A percentile compares a stretch with the other conserved stretches of the same genome.
These are phyloP conservation scores for Saccharomyces hybrid DNA, from an alignment of 1,139 yeast species.

Conservation along the genomic window DNA sequence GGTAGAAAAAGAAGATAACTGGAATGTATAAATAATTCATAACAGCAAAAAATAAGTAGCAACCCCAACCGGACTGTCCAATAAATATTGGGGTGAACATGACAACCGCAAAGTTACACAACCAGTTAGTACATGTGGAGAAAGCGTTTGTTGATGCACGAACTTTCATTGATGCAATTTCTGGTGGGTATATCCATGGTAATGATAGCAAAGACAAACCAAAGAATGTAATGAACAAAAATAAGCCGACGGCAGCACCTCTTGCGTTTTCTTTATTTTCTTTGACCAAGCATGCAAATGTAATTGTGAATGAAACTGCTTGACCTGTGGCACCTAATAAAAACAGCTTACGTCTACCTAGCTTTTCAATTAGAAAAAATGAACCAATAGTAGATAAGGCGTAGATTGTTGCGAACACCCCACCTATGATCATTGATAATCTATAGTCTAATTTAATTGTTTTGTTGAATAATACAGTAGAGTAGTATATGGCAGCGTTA, in stretches of 20 bases:
- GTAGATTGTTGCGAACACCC: slow-evolving; percentile 56
- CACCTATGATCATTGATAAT: slow-evolving; percentile 52
- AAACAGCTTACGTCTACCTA: slow-evolving; percentile 54
- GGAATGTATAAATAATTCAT: slow-evolving; percentile 45
- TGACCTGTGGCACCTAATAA: slow-evolving; percentile 38
- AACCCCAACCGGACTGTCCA: slow-evolving; percentile 37
- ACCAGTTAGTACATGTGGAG: slow-evolving; percentile 48
- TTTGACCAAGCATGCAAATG: slow-evolving; percentile 35
- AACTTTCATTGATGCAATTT: slow-evolving; percentile 38
- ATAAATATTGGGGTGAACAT: slow-evolving; percentile 44
- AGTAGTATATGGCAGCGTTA: slow-evolving; percentile 62
- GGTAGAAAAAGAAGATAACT: slow-evolving; percentile 56
- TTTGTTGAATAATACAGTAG: slow-evolving; percentile 53
- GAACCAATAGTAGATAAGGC: slow-evolving; percentile 57
- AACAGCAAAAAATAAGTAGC: slow-evolving; percentile 36
- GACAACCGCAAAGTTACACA: slow-evolving; percentile 41
- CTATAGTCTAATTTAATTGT: slow-evolving; percentile 45
- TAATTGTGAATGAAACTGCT: slow-evolving; percentile 35
- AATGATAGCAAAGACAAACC: slow-evolving; percentile 35
- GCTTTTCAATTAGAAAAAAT: slow-evolving; percentile 52
- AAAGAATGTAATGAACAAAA: slow-evolving; percentile 38
- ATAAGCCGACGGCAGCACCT: slow-evolving; percentile 44
- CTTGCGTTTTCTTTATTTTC: slow-evolving; percentile 31
- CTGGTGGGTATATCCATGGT: slow-evolving; percentile 44
- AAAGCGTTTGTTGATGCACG: slow-evolving; percentile 40